Percentiles rank a stretch among this genome's conserved stretches.
Evolutionary conservation across 2,329 filamentous ascomycete genomes (phyloP).

Genomic region (Cordyceps javanica): DNA sequence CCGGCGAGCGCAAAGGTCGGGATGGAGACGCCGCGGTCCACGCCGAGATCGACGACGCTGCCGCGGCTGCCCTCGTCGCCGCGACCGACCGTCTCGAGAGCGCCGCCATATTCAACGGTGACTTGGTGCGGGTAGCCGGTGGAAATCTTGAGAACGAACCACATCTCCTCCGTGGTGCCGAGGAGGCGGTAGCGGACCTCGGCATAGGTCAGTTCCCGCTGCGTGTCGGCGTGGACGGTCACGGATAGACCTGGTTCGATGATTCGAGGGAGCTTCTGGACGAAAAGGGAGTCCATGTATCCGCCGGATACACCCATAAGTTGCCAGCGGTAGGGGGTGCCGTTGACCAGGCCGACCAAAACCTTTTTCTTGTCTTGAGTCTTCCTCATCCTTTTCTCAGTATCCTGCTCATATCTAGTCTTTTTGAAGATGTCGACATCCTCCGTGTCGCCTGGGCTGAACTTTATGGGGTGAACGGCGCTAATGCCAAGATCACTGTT

Average conservation of each 20-base stretch:
- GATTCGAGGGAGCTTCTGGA: slow-evolving; percentile 19
- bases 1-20: slow-evolving; percentile 19
- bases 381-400: not conserved
- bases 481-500: too few relatives aligned
- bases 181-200: slow-evolving; percentile 25
- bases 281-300: not conserved
- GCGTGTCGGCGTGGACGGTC: not conserved
- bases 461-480: too few relatives aligned
- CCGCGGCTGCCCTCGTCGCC: slow-evolving; percentile 13
- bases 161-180: slow-evolving; percentile 21
- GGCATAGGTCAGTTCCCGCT: too few relatives aligned
- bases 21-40: slow-evolving; percentile 16
- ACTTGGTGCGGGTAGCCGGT: slow-evolving; percentile 7
- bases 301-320: slow-evolving; percentile 18
- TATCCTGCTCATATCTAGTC: not conserved
- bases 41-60: not conserved
- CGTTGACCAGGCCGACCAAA: slow-evolving; percentile 25
- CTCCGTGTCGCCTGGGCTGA: too few relatives aligned
- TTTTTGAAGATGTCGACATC: not conserved
- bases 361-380: slow-evolving; percentile 4
- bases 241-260: slow-evolving; percentile 22
- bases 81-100: slow-evolving; percentile 17
- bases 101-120: slow-evolving; percentile 19
- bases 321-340: slow-evolving; percentile 28
- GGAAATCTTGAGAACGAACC: slow-evolving; percentile 22